Evolutionary conservation across 306 rosid species (phyloP).

Genomic region (Lathyrus oleraceus): DNA sequence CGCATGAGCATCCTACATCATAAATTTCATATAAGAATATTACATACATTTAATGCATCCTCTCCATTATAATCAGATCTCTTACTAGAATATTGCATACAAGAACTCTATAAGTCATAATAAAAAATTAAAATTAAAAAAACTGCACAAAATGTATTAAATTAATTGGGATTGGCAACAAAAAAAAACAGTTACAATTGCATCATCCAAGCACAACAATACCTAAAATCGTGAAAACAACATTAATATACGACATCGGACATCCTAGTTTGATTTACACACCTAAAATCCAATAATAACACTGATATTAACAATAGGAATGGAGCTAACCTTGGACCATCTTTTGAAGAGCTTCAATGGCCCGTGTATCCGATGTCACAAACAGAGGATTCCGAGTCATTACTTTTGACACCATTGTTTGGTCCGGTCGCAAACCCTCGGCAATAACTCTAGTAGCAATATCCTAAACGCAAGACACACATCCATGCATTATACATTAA

Average conservation of each 20-base stretch:
- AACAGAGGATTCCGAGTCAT: conserved; percentile 90
- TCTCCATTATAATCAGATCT: no score
- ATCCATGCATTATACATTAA: conserved; percentile 27
- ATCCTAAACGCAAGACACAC: conserved; percentile 56
- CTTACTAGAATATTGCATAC: background rate
- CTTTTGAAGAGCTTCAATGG: conserved; percentile 89
- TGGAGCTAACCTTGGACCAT: conserved; percentile 78
- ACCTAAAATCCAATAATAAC: background rate
- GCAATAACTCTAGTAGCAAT: conserved; percentile 83
- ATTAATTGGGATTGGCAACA: background rate
- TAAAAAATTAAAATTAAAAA: no score
- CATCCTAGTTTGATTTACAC: conserved; percentile 7
- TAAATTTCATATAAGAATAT: no score
- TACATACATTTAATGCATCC: no score
- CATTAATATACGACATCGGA: background rate
- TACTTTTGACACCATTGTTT: conserved; percentile 73
- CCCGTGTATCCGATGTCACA: conserved; percentile 75
- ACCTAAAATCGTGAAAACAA: conserved; percentile 1
- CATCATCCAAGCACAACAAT: background rate
- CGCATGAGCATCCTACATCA: background rate
- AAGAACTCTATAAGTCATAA: background rate
- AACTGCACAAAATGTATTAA: conserved; percentile 7
- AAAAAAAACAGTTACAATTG: background rate
- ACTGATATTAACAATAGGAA: background rate
- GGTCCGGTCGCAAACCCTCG: conserved; percentile 89